Percentiles rank a stretch among this genome's conserved stretches.
Conservation (phyloP, 352 stramenopile species). For the Pythium rhizo-oryzae region DNA sequence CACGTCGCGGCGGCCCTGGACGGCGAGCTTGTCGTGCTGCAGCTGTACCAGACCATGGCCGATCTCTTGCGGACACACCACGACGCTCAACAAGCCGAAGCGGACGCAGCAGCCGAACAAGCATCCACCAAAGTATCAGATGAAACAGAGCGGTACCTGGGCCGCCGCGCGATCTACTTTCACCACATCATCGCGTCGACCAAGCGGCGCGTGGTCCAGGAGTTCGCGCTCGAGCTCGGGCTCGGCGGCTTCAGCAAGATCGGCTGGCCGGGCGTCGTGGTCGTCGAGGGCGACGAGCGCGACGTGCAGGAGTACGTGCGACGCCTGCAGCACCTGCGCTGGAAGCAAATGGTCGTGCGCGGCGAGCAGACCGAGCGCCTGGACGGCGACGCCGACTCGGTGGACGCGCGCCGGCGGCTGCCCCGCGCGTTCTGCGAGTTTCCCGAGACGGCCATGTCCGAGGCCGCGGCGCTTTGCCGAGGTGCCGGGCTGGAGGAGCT, state of each 20-base stretch:
- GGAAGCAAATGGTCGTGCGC: conserved; percentile 84
- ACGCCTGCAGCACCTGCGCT: conserved; percentile 68
- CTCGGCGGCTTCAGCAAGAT: conserved; percentile 83
- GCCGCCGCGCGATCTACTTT: conserved; percentile 79
- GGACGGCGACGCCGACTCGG: background rate
- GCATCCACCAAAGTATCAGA: too few relatives aligned
- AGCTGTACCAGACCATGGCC: conserved; percentile 69
- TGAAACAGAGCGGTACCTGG: conserved; percentile 29
- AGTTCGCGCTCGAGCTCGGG: conserved; percentile 69
- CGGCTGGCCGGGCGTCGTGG: conserved; percentile 77
- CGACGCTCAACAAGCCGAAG: background rate
- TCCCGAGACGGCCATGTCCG: conserved; percentile 65
- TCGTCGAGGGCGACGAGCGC: conserved; percentile 64
- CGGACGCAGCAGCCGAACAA: too few relatives aligned
- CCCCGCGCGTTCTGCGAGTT: conserved; percentile 60
- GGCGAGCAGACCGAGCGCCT: conserved; percentile 60
- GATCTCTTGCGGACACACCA: conserved; percentile 38
- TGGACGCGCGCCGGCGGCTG: conserved; percentile 44
- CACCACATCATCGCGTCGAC: conserved; percentile 81
- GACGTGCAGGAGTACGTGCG: conserved; percentile 72
- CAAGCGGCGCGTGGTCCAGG: conserved; percentile 71
- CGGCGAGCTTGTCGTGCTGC: conserved; percentile 54
- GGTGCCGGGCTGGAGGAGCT: conserved; percentile 57
- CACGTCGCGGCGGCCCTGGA: conserved; percentile 33
- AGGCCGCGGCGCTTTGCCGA: conserved; percentile 52